phyloP scores from a whole-genome alignment of 768 basidiomycete genomes.

The Boletus subcaerulescens region DNA sequence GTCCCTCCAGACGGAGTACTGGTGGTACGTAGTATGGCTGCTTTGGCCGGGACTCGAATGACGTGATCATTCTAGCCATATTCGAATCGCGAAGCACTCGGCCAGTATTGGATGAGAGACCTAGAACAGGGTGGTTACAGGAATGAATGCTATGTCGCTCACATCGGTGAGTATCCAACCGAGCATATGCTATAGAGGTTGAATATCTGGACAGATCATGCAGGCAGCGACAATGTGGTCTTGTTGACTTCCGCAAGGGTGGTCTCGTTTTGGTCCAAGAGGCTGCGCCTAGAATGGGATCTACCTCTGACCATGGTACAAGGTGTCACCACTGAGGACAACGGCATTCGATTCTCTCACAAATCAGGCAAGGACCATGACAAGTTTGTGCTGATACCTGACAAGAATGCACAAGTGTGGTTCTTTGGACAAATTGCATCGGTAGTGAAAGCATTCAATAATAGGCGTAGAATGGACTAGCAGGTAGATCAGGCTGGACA shows the following conservation, averaged over 20 bases:
- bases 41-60: not conserved
- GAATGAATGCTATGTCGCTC: slow-evolving; percentile 84
- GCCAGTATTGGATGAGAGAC: slow-evolving; percentile 97
- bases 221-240: slow-evolving; percentile 76
- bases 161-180: slow-evolving; percentile 63
- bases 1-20: slow-evolving; percentile 86
- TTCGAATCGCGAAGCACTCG: slow-evolving; percentile 83
- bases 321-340: slow-evolving; percentile 86
- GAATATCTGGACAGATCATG: slow-evolving; percentile 49
- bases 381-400: slow-evolving; percentile 73
- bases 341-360: slow-evolving; percentile 84
- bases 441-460: slow-evolving; percentile 76
- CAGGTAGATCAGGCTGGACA: slow-evolving; percentile 14
- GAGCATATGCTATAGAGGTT: slow-evolving; percentile 3
- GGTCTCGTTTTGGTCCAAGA: slow-evolving; percentile 82
- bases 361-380: slow-evolving; percentile 74
- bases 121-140: slow-evolving; percentile 86
- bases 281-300: slow-evolving; percentile 87
- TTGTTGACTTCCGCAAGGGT: slow-evolving; percentile 77
- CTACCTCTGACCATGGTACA: slow-evolving; percentile 83
- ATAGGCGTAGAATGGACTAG: slow-evolving; percentile 67
- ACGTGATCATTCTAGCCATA: slow-evolving; percentile 58
- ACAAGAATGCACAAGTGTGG: slow-evolving; percentile 73
- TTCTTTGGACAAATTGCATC: slow-evolving; percentile 75
- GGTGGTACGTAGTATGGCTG: slow-evolving; percentile 48